Evolutionary conservation across 2,329 filamentous ascomycete genomes (phyloP).

Genomic region (Epichloe glyceriae): DNA sequence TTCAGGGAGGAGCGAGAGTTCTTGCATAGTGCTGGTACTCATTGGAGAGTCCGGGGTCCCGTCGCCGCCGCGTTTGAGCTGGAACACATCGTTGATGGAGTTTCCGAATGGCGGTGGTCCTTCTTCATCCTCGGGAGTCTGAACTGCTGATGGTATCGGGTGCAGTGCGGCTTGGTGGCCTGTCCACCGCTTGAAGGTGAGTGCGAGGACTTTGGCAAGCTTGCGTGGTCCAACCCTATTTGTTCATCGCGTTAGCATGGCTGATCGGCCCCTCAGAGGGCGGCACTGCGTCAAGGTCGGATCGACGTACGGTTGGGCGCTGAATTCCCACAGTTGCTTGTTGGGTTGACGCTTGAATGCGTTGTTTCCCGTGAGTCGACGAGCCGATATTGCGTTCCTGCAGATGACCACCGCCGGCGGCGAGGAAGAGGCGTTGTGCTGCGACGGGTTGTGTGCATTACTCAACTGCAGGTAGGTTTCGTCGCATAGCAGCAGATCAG

Average conservation of each 20-base stretch:
- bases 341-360: constrained; percentile 1
- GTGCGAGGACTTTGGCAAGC: constrained; percentile 11
- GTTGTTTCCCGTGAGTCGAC: not conserved
- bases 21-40: not conserved
- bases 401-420: constrained; percentile 5
- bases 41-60: not conserved
- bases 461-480: constrained; percentile 14
- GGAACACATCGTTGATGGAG: not conserved
- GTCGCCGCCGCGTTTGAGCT: not conserved
- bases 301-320: constrained; percentile 21
- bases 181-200: constrained; percentile 6
- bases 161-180: constrained; percentile 1
- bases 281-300: constrained; percentile 4
- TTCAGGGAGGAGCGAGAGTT: constrained; percentile 1
- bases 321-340: constrained; percentile 21
- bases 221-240: constrained; percentile 24
- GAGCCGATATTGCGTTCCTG: constrained; percentile 3
- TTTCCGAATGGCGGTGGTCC: not conserved
- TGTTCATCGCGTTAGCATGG: not conserved
- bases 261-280: not conserved
- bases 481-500: constrained; percentile 16
- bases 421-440: constrained; percentile 4
- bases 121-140: constrained; percentile 1
- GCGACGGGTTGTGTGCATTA: constrained; percentile 8
- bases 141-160: not conserved